phyloP scores from a whole-genome alignment of 164 flowering plant species.

The Magnolia sinica region DNA sequence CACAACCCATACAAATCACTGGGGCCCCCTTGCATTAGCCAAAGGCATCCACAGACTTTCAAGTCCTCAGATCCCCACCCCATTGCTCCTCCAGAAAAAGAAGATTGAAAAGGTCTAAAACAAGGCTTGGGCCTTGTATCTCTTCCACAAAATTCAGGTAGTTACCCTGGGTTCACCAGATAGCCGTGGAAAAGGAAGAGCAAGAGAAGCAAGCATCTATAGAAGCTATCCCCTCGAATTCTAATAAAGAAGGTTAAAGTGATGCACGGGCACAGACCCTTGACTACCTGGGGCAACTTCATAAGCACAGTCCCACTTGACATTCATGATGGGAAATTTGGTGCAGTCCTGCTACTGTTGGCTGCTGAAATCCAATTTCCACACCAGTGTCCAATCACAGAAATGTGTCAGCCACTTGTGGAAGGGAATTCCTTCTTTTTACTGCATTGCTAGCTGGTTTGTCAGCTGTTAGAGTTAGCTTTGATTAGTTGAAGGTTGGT shows the following conservation, averaged over 20 bases:
- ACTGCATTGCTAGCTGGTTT: neutral
- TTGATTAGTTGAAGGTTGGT: no score
- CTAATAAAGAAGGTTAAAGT: neutral
- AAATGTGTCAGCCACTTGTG: neutral
- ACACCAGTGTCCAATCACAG: neutral
- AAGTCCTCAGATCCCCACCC: no score
- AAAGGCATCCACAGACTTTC: no score
- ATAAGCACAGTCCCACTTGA: neutral
- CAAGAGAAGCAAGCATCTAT: neutral
- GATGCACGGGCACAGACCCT: neutral
- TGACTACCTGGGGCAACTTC: neutral
- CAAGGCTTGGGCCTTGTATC: neutral
- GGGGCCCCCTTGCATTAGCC: no score
- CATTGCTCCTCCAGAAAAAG: neutral
- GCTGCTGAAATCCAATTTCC: neutral
- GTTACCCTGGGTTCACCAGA: neutral
- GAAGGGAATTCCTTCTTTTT: neutral
- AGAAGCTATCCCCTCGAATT: no score
- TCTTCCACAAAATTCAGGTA: neutral
- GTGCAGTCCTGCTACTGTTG: neutral
- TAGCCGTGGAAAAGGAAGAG: neutral
- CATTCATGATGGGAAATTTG: neutral
- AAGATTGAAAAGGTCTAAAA: neutral
- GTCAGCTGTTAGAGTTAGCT: no score
- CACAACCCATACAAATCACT: no score